Evolutionary conservation across 495 filamentous ascomycete genomes (phyloP), one percentile per base, ranked within the genome.

Genomic region (Neurospora tetraspora): DNA sequence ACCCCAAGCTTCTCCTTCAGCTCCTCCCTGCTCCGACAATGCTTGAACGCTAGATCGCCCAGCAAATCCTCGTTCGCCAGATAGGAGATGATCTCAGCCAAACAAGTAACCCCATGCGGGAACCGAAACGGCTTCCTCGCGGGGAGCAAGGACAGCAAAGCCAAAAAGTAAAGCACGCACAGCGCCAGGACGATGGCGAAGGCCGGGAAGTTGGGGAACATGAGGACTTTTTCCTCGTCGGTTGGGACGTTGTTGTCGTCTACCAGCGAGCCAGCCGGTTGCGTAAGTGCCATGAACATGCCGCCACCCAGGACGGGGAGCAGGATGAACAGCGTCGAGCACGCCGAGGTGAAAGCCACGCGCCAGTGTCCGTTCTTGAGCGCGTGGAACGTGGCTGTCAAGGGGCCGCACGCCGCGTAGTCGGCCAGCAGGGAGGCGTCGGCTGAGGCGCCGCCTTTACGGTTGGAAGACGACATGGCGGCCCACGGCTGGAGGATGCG

Each of bases 281-380:
- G 86, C 72, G 88, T 94, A 70, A 96, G 87, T 0, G 93, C 91
- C 82, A 94, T 90, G 82, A 97, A 96, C 37, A 92, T 80, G 10
- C 93, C 94, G 23, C 93, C 93, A 0, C 87, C 89, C 20, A 97
- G 85, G 71, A 94, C 85, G 12, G 94, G 94, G 39, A 97, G 79
- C 5, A 90, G 83, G 47, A 89, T 78, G 43, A 90, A 91, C 18
- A 92, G 47, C 3, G 90, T 76, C 53, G 91, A 87, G 71, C 92
- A 82, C 9, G 93, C 79, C 0, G 90, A 92, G 70, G 94, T 80
- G 78, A 85, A 86, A 18, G 93, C 92, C 0, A 94, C 85, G 74
- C 90, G 89, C 81, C 83, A 93, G 79, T 97, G 91, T 23, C 87
- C 81, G 77, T 91, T 89, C 38, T 86, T 76, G 27, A 89, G 65